Evolutionary conservation across 2,329 filamentous ascomycete genomes (phyloP).

Genomic region (Samsoniella hepiali): DNA sequence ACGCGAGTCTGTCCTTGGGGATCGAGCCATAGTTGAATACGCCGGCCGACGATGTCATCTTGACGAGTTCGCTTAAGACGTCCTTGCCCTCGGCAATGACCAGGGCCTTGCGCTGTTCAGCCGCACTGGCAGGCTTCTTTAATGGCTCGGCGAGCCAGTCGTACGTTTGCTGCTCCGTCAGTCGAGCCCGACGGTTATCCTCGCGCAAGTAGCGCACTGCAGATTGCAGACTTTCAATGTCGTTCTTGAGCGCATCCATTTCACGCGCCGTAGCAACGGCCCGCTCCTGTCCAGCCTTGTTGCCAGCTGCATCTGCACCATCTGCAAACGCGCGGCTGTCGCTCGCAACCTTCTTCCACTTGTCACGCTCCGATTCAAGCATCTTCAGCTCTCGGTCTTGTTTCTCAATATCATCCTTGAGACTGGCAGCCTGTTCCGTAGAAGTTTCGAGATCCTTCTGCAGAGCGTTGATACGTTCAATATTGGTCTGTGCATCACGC

Average conservation of each 20-base stretch:
- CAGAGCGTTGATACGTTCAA: constrained; percentile 63
- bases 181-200: constrained; percentile 61
- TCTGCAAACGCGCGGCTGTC: constrained; percentile 57
- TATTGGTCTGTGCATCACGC: constrained; percentile 77
- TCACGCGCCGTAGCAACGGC: constrained; percentile 69
- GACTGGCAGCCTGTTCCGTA: constrained; percentile 46
- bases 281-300: constrained; percentile 60
- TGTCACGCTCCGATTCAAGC: constrained; percentile 64
- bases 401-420: constrained; percentile 63
- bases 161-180: constrained; percentile 52
- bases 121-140: constrained; percentile 39
- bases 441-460: constrained; percentile 57
- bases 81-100: constrained; percentile 61
- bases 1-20: constrained; percentile 59
- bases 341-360: constrained; percentile 68
- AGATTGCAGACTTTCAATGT: constrained; percentile 62
- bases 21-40: constrained; percentile 58
- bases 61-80: constrained; percentile 61
- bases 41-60: constrained; percentile 53
- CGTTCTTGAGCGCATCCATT: constrained; percentile 67
- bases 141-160: constrained; percentile 64
- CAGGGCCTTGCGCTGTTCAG: constrained; percentile 48
- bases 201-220: constrained; percentile 66
- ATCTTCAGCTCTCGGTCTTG: constrained; percentile 64
- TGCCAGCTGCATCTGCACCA: constrained; percentile 46